Conservation (phyloP, 1,284 basidiomycete species). For the Bondarzewia mesenterica region DNA sequence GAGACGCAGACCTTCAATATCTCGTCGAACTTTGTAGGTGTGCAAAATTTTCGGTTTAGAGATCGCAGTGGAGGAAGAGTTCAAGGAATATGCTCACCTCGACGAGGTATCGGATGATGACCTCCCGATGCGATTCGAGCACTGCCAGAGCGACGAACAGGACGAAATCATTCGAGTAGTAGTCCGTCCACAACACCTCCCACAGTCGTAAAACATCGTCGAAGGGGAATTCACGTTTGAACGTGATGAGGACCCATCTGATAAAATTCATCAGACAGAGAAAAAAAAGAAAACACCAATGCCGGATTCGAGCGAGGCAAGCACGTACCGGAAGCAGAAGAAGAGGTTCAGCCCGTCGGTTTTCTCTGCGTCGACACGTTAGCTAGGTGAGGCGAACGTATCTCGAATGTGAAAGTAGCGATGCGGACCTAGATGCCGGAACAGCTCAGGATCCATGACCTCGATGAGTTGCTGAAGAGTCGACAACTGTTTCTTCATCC, state of each 20-base stretch:
- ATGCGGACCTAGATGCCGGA: conserved; percentile 69
- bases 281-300: too few relatives aligned
- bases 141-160: conserved; percentile 92
- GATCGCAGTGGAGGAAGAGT: background rate
- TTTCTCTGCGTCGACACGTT: conserved; percentile 49
- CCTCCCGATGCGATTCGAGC: conserved; percentile 88
- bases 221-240: conserved; percentile 95
- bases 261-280: too few relatives aligned
- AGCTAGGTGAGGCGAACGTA: background rate
- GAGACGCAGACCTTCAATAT: conserved; percentile 64
- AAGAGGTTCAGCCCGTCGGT: conserved; percentile 91
- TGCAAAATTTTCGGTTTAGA: background rate
- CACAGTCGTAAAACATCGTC: conserved; percentile 84
- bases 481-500: conserved; percentile 92
- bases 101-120: conserved; percentile 87
- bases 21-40: conserved; percentile 65
- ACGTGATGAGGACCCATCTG: conserved; percentile 81
- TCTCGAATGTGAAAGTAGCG: too few relatives aligned
- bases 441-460: conserved; percentile 92
- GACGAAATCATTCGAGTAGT: conserved; percentile 83
- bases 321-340: conserved; percentile 85
- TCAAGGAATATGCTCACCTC: conserved; percentile 44
- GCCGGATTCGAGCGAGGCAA: background rate
- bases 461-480: conserved; percentile 86
- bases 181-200: conserved; percentile 96